Evolutionary conservation across 495 filamentous ascomycete species (phyloP).

Genomic region (Aspergillus conjunctus): DNA sequence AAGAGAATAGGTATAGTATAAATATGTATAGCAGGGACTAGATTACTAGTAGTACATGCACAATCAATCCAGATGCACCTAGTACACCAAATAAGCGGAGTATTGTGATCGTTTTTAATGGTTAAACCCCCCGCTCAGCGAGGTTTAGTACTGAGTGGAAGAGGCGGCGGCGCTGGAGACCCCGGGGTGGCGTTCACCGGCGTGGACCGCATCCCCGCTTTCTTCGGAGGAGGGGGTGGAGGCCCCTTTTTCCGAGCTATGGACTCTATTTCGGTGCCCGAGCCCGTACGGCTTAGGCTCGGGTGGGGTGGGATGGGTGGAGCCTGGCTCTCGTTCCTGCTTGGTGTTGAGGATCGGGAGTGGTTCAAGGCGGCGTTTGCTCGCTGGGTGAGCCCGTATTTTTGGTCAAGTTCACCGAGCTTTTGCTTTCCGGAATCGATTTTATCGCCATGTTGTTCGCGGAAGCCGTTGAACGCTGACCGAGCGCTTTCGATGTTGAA

Average conservation of each 20-base stretch:
- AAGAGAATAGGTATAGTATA: background rate
- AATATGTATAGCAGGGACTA: background rate
- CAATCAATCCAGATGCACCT: background rate
- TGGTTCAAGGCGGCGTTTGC: constrained; percentile 41
- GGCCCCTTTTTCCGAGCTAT: constrained; percentile 63
- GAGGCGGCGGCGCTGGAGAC: constrained; percentile 40
- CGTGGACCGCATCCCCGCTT: constrained; percentile 44
- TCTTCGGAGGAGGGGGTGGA: constrained; percentile 66
- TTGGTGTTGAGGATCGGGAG: constrained; percentile 24
- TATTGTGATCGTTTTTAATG: background rate
- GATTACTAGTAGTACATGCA: background rate
- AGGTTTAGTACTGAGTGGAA: constrained; percentile 47
- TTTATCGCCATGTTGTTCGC: constrained; percentile 69
- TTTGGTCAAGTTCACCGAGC: constrained; percentile 52
- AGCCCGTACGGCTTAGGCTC: constrained; percentile 22
- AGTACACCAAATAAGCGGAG: background rate
- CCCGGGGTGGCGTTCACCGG: constrained; percentile 25
- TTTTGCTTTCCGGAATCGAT: constrained; percentile 64
- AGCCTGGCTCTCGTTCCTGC: constrained; percentile 25
- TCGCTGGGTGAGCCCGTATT: constrained; percentile 30
- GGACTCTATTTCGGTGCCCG: constrained; percentile 18
- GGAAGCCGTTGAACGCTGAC: constrained; percentile 69
- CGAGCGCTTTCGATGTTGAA: constrained; percentile 45
- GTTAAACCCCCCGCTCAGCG: constrained; percentile 35
- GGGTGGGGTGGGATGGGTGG: constrained; percentile 34